Evolutionary conservation across 2,329 filamentous ascomycete genomes (phyloP).

Genomic region (Neopestalotiopsis rosae): DNA sequence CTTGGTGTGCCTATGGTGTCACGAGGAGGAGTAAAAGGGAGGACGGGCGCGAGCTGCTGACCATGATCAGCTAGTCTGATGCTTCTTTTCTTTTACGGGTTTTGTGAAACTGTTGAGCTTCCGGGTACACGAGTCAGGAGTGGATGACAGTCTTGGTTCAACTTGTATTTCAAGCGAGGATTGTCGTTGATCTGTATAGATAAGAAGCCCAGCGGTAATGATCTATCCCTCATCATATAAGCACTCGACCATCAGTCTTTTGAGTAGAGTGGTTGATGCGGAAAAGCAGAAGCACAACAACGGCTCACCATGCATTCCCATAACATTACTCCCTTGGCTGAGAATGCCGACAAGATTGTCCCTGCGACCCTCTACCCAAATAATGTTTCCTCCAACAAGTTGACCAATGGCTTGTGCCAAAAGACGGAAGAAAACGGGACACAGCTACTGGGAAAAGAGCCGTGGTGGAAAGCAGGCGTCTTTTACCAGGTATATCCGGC

Average conservation of each 20-base stretch:
- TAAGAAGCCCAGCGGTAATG: background rate
- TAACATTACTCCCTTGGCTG: background rate
- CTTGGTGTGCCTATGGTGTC: background rate
- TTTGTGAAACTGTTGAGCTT: background rate
- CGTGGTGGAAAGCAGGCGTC: conserved; percentile 53
- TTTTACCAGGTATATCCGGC: conserved; percentile 63
- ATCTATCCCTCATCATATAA: background rate
- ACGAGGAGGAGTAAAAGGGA: background rate
- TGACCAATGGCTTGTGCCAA: background rate
- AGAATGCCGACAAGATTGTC: conserved; percentile 4
- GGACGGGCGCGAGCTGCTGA: background rate
- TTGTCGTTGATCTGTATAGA: background rate
- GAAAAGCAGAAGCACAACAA: background rate
- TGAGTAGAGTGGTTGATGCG: background rate
- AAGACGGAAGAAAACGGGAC: background rate
- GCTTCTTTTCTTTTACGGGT: background rate
- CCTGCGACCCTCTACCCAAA: background rate
- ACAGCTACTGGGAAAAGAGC: conserved; percentile 30
- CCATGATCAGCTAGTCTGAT: conserved; percentile 8
- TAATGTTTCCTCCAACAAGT: background rate
- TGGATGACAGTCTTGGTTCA: background rate
- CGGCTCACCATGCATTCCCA: background rate
- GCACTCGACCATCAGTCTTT: background rate
- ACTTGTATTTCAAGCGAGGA: background rate
- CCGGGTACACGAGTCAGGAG: conserved; percentile 1